Evolutionary conservation across 768 basidiomycete genomes (phyloP).

Genomic region (Mycena polygramma): DNA sequence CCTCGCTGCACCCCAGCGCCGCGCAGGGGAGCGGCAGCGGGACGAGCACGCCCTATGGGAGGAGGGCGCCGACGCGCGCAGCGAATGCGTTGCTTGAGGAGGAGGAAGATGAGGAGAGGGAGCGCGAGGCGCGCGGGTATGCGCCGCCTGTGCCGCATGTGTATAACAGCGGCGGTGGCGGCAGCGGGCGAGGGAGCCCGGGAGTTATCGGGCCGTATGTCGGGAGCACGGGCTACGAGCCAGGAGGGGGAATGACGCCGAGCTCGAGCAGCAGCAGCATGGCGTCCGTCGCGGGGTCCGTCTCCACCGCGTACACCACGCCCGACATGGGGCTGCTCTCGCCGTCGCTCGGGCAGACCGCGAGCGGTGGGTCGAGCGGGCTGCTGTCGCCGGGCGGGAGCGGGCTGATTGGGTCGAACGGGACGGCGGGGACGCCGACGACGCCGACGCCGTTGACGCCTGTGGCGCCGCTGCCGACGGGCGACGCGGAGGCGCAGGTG

Average conservation of each 20-base stretch:
- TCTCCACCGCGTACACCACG: constrained; percentile 70
- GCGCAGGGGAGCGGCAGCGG: constrained; percentile 64
- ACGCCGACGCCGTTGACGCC: constrained; percentile 75
- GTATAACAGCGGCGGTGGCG: constrained; percentile 15
- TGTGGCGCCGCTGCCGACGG: constrained; percentile 78
- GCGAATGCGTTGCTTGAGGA: constrained; percentile 73
- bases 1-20: constrained; percentile 61
- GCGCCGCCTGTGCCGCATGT: too few species aligned
- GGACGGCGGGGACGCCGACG: constrained; percentile 53
- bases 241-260: constrained; percentile 55
- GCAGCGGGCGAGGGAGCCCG: constrained; percentile 44
- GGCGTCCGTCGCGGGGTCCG: constrained; percentile 24
- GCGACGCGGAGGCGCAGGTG: constrained; percentile 78
- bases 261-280: constrained; percentile 55
- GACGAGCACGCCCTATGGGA: constrained; percentile 75
- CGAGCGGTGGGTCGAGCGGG: constrained; percentile 48
- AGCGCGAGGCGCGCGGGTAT: neutral
- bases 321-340: constrained; percentile 61
- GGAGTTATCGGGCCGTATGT: constrained; percentile 39
- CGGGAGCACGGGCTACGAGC: constrained; percentile 42
- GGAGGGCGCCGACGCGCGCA: constrained; percentile 59
- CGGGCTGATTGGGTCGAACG: constrained; percentile 49
- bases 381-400: constrained; percentile 15
- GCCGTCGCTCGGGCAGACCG: constrained; percentile 30
- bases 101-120: constrained; percentile 74